Evolutionary conservation across 2,329 filamentous ascomycete species (phyloP), one percentile per base, ranked within the genome.

Genomic region (Clonostachys rosea): DNA sequence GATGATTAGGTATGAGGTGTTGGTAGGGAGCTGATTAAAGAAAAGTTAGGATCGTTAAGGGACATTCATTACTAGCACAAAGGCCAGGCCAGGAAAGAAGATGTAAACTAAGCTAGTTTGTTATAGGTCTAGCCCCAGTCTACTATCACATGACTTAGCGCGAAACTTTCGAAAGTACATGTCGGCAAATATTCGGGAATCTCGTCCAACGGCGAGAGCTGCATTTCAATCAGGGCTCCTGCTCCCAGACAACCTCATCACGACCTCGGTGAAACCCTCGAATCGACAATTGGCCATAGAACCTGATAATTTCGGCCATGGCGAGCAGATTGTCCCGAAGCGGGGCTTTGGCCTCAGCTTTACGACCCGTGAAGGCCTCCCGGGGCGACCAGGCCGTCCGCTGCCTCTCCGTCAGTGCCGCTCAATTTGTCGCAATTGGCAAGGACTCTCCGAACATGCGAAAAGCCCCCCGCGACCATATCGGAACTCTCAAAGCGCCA

Each of bases 401-500:
- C 59, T 69, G 73, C 70, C 65, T 83, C 63, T 72, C 73, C 51
- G 73, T 66, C 47, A 75, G 76, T 55, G 64, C 71, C 57, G 60
- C 62, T 55, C 62, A 66, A 66, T 57, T 68, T 60, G 79, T 85
- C 63, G 73, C 74, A 56, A 66, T 82, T 54, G 76, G 80, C 55
- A 79, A 81, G 64, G 79, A 86, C 49, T 70, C 73, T 42, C 74
- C 79, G 50, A 89, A 91, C 72, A 74, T 86, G 74, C 79, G 87
- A 63, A 73, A 79, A 54, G 83, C 84, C 43, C 76, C 77, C 48
- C 76, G 82, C 56, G 70, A 75, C 52, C 69, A 72, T 40, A 59
- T 74, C 50, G 83, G 82, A 57, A 77, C 81, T 56, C 81, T 96
- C 54, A 83, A 88, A 62, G 87, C 76, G 18, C 87, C 91, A 49